Percentiles rank a stretch among this genome's conserved stretches.
Conservation (phyloP, 1,284 basidiomycete species). For the Sporisorium graminicola region DNA sequence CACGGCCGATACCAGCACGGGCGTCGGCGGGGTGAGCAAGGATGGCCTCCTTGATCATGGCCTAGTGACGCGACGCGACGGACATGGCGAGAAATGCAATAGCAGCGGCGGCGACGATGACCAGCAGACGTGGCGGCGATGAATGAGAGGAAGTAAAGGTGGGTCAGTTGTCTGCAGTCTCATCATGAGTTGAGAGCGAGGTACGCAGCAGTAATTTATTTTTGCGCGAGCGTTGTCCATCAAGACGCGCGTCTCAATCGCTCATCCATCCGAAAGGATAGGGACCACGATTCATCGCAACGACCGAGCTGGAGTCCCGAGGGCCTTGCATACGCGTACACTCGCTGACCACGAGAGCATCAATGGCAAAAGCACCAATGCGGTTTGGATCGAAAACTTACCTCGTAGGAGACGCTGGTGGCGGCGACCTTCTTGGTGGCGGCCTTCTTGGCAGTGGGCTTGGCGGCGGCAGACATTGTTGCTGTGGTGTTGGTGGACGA, state of each 20-base stretch:
- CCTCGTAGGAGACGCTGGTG: constrained; percentile 58
- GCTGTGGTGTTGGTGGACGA: constrained; percentile 20
- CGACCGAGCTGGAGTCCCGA: neutral
- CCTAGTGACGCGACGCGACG: constrained; percentile 49
- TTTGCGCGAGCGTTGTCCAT: constrained; percentile 9
- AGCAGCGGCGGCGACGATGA: neutral
- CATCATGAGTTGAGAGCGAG: constrained; percentile 6
- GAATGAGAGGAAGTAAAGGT: neutral
- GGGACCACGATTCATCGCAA: constrained; percentile 12
- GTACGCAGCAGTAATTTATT: constrained; percentile 19
- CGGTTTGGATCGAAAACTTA: constrained; percentile 18
- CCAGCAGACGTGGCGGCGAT: constrained; percentile 4
- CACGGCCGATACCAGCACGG: constrained; percentile 86
- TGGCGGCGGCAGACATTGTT: constrained; percentile 56
- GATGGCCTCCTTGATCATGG: constrained; percentile 79
- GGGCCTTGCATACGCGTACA: constrained; percentile 9
- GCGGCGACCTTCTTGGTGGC: constrained; percentile 57
- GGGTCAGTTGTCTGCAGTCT: constrained; percentile 20
- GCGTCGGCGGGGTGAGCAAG: constrained; percentile 80
- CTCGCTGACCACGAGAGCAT: neutral
- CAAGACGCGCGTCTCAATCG: constrained; percentile 23
- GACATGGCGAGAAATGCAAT: neutral
- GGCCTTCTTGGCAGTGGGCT: constrained; percentile 61
- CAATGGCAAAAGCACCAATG: neutral
- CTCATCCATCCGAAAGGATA: constrained; percentile 32